Base-by-base conservation (phyloP, 225 moss, liverwort and hornwort species). In the Polytrichum commune region DNA sequence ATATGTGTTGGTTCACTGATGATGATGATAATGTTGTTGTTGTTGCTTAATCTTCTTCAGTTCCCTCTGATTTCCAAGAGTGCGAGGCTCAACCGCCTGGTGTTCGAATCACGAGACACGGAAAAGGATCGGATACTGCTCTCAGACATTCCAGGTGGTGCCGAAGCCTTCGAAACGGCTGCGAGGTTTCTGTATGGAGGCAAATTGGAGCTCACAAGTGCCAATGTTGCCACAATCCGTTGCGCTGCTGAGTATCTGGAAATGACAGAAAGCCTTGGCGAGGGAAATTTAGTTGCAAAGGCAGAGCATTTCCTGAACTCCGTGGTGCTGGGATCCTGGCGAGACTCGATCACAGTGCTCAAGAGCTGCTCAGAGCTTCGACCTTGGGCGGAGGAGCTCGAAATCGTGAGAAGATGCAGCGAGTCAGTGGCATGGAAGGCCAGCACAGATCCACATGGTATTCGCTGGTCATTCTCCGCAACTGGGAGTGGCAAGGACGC, bases 401-500 rank as follows among this genome's bases (percentile, higher is more conserved):
- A 80, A 61, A 76, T 80, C 60, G 76, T 80, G 58, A 76, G 80
- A 57, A 60, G 80, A 55, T 80, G 80, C 57, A 73, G 72, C 55
- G 80, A 80, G 30, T 76, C 80, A 5, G 65, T 76, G 5, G 80
- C 80, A 20, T 76, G 80, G 76, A 80, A 80, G 68, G 80, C 76
- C 18, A 69, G 80, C 69, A 80, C 72, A 2, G 76, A 80, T 33
- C 76, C 80, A 29, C 72, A 80, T 46, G 75, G 79, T 19, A 55
- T 80, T 13, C 75, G 79, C 55, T 75, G 75, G 79, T 80, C 79
- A 1, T 63, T 66, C 46, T 67, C 71, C 7, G 67, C 65, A 8
- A 55, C 25, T 8, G 28, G 53, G 6, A 62, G 69, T 18, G 55
- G 6, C 24, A 65, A 64, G 25, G 69, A 77, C 16, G 29, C 60